phyloP scores from a whole-genome alignment of 2,329 filamentous ascomycete genomes.

The Westerdykella ornata region DNA sequence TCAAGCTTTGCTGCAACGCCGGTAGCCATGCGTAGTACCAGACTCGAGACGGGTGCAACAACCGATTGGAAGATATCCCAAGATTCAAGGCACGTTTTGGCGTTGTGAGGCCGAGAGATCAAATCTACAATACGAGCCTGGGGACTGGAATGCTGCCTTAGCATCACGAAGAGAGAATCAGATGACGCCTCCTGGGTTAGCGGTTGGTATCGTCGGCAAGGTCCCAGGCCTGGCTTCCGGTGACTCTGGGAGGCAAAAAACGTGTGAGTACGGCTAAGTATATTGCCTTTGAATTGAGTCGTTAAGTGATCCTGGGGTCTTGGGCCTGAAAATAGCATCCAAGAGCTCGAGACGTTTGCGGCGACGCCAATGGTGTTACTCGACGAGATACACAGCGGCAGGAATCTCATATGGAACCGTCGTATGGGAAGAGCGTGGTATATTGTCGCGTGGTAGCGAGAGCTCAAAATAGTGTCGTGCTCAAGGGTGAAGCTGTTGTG shows the following conservation, averaged over 20 bases:
- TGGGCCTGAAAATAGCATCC: slow-evolving; percentile 27
- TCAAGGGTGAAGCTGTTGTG: slow-evolving; percentile 12
- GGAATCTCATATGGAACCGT: slow-evolving; percentile 22
- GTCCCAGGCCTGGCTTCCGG: slow-evolving; percentile 10
- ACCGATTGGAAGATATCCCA: slow-evolving; percentile 1
- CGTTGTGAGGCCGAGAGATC: slow-evolving; percentile 1
- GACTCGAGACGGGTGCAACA: slow-evolving; percentile 7
- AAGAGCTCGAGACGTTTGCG: slow-evolving; percentile 9
- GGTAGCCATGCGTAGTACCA: slow-evolving; percentile 9
- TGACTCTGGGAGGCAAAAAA: slow-evolving; percentile 7
- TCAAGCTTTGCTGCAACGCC: slow-evolving; percentile 6
- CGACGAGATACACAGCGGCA: slow-evolving; percentile 9
- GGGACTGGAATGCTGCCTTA: background rate
- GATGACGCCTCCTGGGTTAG: slow-evolving; percentile 8
- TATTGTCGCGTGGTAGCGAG: slow-evolving; percentile 19
- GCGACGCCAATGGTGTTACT: background rate
- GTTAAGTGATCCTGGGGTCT: slow-evolving; percentile 25
- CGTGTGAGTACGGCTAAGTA: slow-evolving; percentile 15
- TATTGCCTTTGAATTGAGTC: slow-evolving; percentile 26
- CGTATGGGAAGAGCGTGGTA: slow-evolving; percentile 18
- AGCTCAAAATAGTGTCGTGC: slow-evolving; percentile 22
- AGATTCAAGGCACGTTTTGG: background rate
- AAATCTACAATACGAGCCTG: slow-evolving; percentile 12
- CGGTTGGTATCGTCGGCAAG: slow-evolving; percentile 5
- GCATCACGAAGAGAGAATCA: slow-evolving; percentile 4